These are phyloP conservation scores for Neophaeococcomyces mojaviensis DNA, from an alignment of 2,329 filamentous ascomycete species.

Conservation along the genomic window DNA sequence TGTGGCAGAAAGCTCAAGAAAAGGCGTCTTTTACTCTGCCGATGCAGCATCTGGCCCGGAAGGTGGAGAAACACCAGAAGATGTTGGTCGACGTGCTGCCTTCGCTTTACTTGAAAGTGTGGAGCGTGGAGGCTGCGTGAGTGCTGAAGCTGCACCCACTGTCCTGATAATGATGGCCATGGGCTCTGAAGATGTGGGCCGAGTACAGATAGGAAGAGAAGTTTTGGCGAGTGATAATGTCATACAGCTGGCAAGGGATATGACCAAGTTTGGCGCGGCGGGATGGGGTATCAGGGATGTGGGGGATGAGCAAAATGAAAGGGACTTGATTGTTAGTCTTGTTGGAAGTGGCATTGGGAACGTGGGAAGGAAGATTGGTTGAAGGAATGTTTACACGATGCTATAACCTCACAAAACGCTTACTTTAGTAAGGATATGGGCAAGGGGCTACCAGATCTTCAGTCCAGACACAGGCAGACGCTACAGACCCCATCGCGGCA, in stretches of 20 bases:
- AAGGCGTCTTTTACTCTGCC: slow-evolving; percentile 78
- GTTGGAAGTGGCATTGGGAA: slow-evolving; percentile 93
- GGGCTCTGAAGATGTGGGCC: slow-evolving; percentile 91
- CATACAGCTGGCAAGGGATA: slow-evolving; percentile 72
- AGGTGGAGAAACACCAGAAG: slow-evolving; percentile 80
- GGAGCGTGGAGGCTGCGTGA: slow-evolving; percentile 73
- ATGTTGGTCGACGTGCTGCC: slow-evolving; percentile 80
- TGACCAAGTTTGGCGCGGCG: slow-evolving; percentile 80
- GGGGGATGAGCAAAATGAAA: slow-evolving; percentile 51
- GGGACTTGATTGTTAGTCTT: slow-evolving; percentile 77
- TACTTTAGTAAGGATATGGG: too few species aligned
- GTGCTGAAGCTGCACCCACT: slow-evolving; percentile 61
- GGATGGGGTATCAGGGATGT: slow-evolving; percentile 83
- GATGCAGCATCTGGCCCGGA: slow-evolving; percentile 67
- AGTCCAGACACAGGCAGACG: too few species aligned
- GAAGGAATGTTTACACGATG: slow-evolving; percentile 18
- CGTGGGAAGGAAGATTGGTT: slow-evolving; percentile 81
- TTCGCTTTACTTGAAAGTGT: slow-evolving; percentile 82
- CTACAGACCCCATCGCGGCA: too few species aligned
- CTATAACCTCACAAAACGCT: too few species aligned
- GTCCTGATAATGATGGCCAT: slow-evolving; percentile 91
- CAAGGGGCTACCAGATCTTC: too few species aligned
- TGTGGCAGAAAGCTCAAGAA: slow-evolving; percentile 77
- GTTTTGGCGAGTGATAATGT: slow-evolving; percentile 74
- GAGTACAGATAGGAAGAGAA: slow-evolving; percentile 71